Base-by-base conservation (phyloP, 371 early-diverging fungal species). In the Mucor saturninus region DNA sequence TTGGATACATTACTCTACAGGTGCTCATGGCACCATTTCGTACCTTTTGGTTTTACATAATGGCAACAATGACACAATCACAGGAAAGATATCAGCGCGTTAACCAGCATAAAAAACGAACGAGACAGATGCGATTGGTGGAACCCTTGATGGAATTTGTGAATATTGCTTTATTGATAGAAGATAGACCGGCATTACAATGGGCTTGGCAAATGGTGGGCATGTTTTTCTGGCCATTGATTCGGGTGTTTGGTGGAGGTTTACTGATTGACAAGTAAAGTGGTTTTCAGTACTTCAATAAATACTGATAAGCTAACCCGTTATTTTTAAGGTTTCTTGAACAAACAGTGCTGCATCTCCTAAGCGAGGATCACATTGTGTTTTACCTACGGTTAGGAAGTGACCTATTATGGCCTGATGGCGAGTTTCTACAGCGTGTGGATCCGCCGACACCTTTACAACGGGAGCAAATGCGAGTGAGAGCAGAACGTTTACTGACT, bases 381-480 rank as follows among this genome's bases (percentile, higher is more conserved):
- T 80, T 75, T 54, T 86, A 86, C 42, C 65, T 86, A 1, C 76
- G 83, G 30, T 69, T 81, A 5, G 87, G 85, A 1, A 75, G 84
- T 9, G 77, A 83, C 28, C 66, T 85, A 14, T 55, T 86, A 52
- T 86, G 87, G 87, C 85, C 87, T 1, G 79, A 81, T 37, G 82
- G 84, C 39, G 53, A 67, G n/a, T 65, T 81, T 67, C 13, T 86
- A 56, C 63, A 76, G 43, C 56, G 79, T 64, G 60, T 64, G 31
- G 68, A 76, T 28, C 65, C 76, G 10, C 64, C 71, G 1, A 76
- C 78, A 3, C 66, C 68, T 10, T 46, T 70, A 9, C 69, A 81
- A 58, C 58, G 68, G 35, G 76, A 78, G 32, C 60, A 71, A 26
- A 69, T 73, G 66, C 56, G 81, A 29, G 70, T 73, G 35, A 60